phyloP scores from a whole-genome alignment of 257 asterid genomes.

The Penstemon davidsonii region DNA sequence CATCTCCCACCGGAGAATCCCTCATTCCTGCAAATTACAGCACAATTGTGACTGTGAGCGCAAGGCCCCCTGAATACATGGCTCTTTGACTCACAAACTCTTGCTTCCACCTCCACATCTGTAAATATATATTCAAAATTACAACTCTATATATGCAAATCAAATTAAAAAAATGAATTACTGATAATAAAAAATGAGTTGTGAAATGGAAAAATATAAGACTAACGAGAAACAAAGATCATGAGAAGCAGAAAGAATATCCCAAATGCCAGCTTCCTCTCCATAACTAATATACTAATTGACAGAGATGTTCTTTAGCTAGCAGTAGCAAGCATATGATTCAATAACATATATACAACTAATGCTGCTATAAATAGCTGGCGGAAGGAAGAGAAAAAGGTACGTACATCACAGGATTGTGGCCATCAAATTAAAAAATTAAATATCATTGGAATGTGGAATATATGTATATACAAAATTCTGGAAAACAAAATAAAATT shows the following conservation, averaged over 20 bases:
- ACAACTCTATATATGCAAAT: too few relatives aligned
- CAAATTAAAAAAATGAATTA: background rate
- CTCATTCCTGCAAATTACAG: conserved; percentile 50
- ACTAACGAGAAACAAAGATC: background rate
- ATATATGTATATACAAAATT: too few relatives aligned
- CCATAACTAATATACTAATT: too few relatives aligned
- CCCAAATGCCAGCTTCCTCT: background rate
- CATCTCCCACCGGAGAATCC: conserved; percentile 53
- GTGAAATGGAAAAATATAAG: background rate
- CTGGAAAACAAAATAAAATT: too few relatives aligned
- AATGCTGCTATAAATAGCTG: background rate
- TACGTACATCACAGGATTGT: background rate
- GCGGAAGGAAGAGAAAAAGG: background rate
- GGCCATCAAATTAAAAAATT: background rate
- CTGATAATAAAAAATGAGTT: too few relatives aligned
- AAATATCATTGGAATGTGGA: background rate
- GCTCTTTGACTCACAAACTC: conserved; percentile 53
- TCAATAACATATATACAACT: too few relatives aligned
- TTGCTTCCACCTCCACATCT: conserved; percentile 41
- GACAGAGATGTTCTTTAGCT: too few relatives aligned
- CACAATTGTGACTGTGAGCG: conserved; percentile 39
- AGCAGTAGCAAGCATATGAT: too few relatives aligned
- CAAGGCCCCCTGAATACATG: conserved; percentile 43
- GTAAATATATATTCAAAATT: background rate
- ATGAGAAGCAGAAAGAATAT: background rate